Conservation (phyloP, 768 basidiomycete genomes). For the Collybia nuda region DNA sequence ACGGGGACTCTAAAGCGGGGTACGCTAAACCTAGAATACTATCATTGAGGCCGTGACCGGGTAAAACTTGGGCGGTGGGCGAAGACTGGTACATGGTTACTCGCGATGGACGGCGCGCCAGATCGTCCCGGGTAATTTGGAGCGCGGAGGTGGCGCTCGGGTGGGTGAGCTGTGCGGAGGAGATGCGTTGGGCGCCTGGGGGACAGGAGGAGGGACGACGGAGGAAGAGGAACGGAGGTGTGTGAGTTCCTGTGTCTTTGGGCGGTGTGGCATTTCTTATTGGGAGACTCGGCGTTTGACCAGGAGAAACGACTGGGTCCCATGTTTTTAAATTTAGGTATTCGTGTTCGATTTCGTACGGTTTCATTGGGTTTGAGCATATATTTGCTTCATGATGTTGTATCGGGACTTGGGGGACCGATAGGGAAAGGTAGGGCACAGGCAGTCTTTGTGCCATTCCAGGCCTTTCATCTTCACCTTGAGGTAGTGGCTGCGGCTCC, state of each 20-base stretch:
- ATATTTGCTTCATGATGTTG: too few relatives aligned
- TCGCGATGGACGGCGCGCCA: conserved; percentile 17
- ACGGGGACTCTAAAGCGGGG: background rate
- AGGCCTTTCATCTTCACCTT: too few relatives aligned
- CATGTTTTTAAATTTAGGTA: too few relatives aligned
- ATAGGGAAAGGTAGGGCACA: too few relatives aligned
- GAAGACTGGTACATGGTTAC: conserved; percentile 13
- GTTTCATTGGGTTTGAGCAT: too few relatives aligned
- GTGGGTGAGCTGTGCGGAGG: background rate
- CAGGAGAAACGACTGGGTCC: background rate
- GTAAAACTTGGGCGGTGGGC: background rate
- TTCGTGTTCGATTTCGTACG: background rate
- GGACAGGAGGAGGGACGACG: conserved; percentile 14
- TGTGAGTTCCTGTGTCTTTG: background rate
- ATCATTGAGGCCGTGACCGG: background rate
- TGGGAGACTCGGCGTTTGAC: background rate
- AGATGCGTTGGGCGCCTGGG: conserved; percentile 10
- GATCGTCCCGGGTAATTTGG: conserved; percentile 18
- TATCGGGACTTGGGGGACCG: too few relatives aligned
- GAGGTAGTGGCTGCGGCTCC: too few relatives aligned
- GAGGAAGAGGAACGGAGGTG: background rate
- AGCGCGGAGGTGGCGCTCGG: conserved; percentile 4
- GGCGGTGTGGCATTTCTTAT: background rate
- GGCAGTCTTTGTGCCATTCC: too few relatives aligned
- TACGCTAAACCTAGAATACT: background rate